phyloP scores from a whole-genome alignment of 805 yeast species.

The Debaryomyces tyrocola region DNA sequence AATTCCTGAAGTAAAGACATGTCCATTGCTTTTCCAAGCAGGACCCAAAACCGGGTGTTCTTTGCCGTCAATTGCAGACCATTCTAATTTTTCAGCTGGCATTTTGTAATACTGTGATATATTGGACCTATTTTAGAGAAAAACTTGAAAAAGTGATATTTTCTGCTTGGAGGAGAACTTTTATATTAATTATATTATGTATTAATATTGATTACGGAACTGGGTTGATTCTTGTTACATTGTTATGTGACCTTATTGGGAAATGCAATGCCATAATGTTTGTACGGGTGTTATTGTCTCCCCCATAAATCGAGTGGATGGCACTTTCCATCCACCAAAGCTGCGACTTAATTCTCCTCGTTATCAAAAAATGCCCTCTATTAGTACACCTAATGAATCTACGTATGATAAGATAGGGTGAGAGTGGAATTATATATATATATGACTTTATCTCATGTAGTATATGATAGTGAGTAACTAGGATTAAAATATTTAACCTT shows the following conservation, averaged over 20 bases:
- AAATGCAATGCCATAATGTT: background rate
- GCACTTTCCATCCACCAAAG: background rate
- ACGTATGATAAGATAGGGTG: background rate
- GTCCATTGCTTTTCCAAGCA: constrained; percentile 25
- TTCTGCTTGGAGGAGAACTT: background rate
- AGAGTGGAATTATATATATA: background rate
- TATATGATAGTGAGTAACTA: background rate
- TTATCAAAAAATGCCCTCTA: background rate
- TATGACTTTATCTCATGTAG: background rate
- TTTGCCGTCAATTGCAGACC: constrained; percentile 28
- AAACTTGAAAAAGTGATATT: background rate
- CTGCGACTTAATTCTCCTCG: background rate
- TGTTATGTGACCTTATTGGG: no score
- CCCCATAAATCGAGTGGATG: background rate
- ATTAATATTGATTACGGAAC: no score
- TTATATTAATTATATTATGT: no score
- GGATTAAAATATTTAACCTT: background rate
- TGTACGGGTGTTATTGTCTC: background rate
- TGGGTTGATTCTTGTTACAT: no score
- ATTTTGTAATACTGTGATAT: constrained; percentile 4
- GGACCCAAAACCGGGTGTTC: constrained; percentile 33
- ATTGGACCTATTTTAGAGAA: background rate
- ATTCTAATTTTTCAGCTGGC: constrained; percentile 20
- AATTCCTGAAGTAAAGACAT: constrained; percentile 49
- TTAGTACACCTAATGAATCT: background rate